Conservation (phyloP, 805 yeast species). For the Suhomyces sp. region DNA sequence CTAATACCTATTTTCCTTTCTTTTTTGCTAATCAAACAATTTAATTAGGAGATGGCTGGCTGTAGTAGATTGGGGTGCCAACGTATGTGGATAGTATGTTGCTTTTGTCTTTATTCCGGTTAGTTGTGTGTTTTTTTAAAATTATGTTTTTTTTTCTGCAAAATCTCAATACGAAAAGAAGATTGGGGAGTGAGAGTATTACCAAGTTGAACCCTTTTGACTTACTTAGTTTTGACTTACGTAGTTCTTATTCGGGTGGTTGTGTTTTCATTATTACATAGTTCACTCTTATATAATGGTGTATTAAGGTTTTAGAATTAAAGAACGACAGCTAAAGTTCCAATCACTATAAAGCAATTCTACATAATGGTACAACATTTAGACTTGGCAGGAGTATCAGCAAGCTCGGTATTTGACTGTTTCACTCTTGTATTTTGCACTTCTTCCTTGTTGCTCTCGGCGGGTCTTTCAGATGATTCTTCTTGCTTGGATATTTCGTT, state of each 20-base stretch:
- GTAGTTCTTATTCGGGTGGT: too few relatives aligned
- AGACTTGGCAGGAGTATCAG: conserved; percentile 12
- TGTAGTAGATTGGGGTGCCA: neutral
- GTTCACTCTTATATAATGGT: neutral
- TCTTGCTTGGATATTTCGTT: conserved; percentile 11
- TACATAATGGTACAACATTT: conserved; percentile 34
- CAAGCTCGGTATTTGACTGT: conserved; percentile 17
- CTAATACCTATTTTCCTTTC: conserved; percentile 15
- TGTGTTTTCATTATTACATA: neutral
- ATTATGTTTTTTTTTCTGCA: neutral
- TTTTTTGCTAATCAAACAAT: neutral
- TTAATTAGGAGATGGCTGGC: neutral
- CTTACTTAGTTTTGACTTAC: too few relatives aligned
- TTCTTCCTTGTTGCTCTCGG: conserved; percentile 7
- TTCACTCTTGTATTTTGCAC: conserved; percentile 14
- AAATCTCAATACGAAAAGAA: too few relatives aligned
- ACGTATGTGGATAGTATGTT: neutral
- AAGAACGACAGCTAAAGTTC: neutral
- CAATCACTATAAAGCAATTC: neutral
- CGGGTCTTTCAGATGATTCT: conserved; percentile 3
- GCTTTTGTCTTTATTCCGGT: neutral
- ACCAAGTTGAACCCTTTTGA: too few relatives aligned
- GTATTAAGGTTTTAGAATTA: neutral
- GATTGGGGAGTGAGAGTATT: neutral
- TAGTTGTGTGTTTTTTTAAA: neutral